Base-by-base conservation (phyloP, 2,329 filamentous ascomycete genomes). In the Alternaria sp. region DNA sequence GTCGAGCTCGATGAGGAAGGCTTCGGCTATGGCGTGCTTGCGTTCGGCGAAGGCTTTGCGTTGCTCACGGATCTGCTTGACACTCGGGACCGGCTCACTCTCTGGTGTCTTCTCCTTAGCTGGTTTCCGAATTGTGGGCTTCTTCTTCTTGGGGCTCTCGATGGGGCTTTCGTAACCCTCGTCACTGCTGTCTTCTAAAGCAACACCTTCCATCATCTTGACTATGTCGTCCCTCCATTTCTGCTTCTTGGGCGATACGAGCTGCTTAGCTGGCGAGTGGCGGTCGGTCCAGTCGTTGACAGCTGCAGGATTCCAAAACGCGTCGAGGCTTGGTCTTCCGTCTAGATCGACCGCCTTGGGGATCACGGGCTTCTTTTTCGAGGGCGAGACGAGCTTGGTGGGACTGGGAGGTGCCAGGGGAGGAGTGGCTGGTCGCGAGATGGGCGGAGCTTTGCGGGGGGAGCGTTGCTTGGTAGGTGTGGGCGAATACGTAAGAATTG, bases 1-100 rank as follows among this genome's bases (percentile, higher is more conserved):
- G 76, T 96, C 92, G n/a, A 96, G 87, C 67, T 93, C 89, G 0
- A 67, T 57, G 2, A 96, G 82, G 74, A 95, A 95, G 0, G 77
- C 69, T 49, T 84, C 82, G 0, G 91, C 92, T 0, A 93, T 73
- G 1, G 83, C 80, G 54, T 90, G 84, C 76, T 93, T 94, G 10
- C 75, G 77, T 9, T 82, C 78, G 12, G 89, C 85, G 74, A 93
- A 95, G 0, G 81, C 81, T 75, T 88, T 91, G 30, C 74, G 68
- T 62, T 77, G 73, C 21, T 75, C 69, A 17, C 73, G 72, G 28
- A 75, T 26, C n/a, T 73, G 62, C 52, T 74, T 68, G 5, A 70
- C 60, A 3, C 52, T 72, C 13, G 69, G 65, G 3, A 69, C 55
- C 30, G 51, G 19, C 6, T 51, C 26, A 21, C 9, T 32, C 1